These are phyloP conservation scores for Lathyrus tuberosus DNA, from an alignment of 306 rosid genomes.

Conservation along the genomic window DNA sequence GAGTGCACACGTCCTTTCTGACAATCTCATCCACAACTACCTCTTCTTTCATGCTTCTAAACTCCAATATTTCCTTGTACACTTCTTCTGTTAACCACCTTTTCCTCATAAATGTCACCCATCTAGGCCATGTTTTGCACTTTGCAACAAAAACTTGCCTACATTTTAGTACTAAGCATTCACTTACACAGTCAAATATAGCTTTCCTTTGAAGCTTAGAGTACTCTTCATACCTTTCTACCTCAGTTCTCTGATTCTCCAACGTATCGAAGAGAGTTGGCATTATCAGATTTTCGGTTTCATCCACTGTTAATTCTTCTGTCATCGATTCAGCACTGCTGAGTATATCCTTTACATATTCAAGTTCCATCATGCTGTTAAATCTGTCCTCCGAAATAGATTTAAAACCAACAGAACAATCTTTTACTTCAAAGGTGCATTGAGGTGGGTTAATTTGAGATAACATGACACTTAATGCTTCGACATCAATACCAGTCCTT, in stretches of 20 bases:
- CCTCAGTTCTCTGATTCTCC: slow-evolving; percentile 45
- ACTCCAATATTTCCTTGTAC: slow-evolving; percentile 55
- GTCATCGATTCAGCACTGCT: slow-evolving; percentile 43
- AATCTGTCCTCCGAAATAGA: slow-evolving; percentile 45
- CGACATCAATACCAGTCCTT: slow-evolving; percentile 45
- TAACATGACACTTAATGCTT: slow-evolving; percentile 66
- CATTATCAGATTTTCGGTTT: slow-evolving; percentile 42
- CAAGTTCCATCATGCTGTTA: slow-evolving; percentile 57
- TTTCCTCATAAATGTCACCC: slow-evolving; percentile 48
- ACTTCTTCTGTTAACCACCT: slow-evolving; percentile 62
- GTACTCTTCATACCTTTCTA: slow-evolving; percentile 41
- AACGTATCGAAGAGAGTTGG: slow-evolving; percentile 57
- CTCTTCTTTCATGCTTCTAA: slow-evolving; percentile 64
- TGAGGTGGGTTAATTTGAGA: slow-evolving; percentile 57
- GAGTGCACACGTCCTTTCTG: slow-evolving; percentile 75
- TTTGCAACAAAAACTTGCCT: neutral
- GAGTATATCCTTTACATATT: slow-evolving; percentile 61
- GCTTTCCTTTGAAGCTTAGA: slow-evolving; percentile 49
- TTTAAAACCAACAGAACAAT: slow-evolving; percentile 44
- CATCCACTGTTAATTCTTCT: slow-evolving; percentile 56
- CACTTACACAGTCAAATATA: slow-evolving; percentile 15
- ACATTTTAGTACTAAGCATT: slow-evolving; percentile 39
- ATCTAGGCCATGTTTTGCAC: slow-evolving; percentile 52
- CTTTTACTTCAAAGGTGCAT: slow-evolving; percentile 46
- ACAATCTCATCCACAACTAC: slow-evolving; percentile 75